Percentiles rank a stretch among this genome's conserved stretches.
Evolutionary conservation across 306 rosid genomes (phyloP).

Genomic region (Cicer chorassanicum): DNA sequence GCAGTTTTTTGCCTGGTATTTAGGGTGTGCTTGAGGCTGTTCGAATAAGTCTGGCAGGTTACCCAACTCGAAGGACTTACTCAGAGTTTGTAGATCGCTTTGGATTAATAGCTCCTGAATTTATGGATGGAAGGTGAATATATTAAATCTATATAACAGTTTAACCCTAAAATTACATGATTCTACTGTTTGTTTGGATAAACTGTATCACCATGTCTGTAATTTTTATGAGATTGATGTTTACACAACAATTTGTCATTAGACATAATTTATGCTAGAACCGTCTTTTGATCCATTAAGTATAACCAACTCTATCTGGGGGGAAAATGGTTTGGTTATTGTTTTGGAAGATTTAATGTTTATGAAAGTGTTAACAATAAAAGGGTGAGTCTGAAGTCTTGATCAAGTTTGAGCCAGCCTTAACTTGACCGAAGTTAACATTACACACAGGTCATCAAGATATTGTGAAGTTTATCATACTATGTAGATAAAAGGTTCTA

Average conservation of each 20-base stretch:
- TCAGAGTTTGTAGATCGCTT: constrained; percentile 92
- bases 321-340: not conserved
- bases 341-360: not conserved
- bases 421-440: not conserved
- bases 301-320: not conserved
- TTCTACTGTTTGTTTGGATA: constrained; percentile 18
- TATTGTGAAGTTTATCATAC: constrained; percentile 3
- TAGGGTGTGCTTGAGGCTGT: constrained; percentile 99
- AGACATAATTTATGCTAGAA: not conserved
- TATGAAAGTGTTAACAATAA: not conserved
- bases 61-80: constrained; percentile 91
- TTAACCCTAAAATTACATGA: not conserved
- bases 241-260: not conserved
- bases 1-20: constrained; percentile 32
- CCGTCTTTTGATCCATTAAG: not conserved
- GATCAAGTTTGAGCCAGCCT: not conserved
- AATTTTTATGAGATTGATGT: constrained; percentile 15
- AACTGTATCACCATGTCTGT: not conserved
- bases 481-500: not conserved
- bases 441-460: not conserved
- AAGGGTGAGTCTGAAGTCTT: not conserved
- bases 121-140: constrained; percentile 77
- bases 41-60: constrained; percentile 97
- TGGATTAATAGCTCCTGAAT: constrained; percentile 83
- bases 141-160: not conserved